Evolutionary conservation across 2,329 filamentous ascomycete species (phyloP).

Genomic region (Blastomyces percursus): DNA sequence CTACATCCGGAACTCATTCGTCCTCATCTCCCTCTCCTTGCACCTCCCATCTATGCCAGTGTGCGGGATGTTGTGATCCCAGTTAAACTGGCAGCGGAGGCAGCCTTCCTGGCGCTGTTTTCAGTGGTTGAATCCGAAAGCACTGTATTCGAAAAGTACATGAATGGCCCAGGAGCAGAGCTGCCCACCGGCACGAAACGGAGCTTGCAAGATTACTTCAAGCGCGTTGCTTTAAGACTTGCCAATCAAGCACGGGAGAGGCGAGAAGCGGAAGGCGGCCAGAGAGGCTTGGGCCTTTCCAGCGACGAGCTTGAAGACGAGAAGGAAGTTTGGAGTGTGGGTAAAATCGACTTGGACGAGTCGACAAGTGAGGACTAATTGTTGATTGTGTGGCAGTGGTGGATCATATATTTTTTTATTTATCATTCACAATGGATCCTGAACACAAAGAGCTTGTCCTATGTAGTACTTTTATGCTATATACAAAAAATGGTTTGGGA

Average conservation of each 20-base stretch:
- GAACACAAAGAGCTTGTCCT: neutral
- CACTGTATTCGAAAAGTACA: conserved; percentile 82
- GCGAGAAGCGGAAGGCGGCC: conserved; percentile 80
- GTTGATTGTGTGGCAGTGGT: neutral
- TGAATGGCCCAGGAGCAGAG: conserved; percentile 55
- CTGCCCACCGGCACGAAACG: conserved; percentile 65
- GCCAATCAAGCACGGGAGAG: conserved; percentile 82
- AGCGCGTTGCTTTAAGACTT: conserved; percentile 73
- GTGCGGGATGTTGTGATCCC: conserved; percentile 90
- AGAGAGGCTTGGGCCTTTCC: conserved; percentile 71
- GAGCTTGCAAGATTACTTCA: conserved; percentile 95
- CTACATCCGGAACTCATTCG: conserved; percentile 68
- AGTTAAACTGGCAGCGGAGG: conserved; percentile 88
- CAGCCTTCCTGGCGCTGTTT: conserved; percentile 85
- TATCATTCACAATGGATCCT: neutral
- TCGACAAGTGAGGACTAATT: conserved; percentile 24
- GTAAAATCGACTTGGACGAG: conserved; percentile 68
- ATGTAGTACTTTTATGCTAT: too few relatives aligned
- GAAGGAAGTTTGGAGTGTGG: conserved; percentile 90
- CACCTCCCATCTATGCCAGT: conserved; percentile 72
- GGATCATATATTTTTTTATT: neutral
- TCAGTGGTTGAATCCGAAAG: conserved; percentile 77
- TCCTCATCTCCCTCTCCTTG: conserved; percentile 69
- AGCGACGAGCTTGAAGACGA: conserved; percentile 93
- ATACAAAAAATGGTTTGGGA: too few relatives aligned